Evolutionary conservation across 179 eudicot species (phyloP).

Genomic region (Dionaea muscipula): DNA sequence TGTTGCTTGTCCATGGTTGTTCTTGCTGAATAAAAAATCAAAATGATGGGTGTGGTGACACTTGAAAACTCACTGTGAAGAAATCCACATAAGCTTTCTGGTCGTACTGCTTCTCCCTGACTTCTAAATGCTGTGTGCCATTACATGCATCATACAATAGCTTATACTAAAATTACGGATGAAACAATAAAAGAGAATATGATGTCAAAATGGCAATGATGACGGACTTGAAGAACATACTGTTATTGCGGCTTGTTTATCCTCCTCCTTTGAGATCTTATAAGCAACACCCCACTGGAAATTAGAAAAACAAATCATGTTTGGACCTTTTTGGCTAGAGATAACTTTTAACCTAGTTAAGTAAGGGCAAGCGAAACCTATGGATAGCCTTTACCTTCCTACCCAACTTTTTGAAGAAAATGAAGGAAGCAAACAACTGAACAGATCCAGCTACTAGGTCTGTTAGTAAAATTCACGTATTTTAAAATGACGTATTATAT

Average conservation of each 20-base stretch:
- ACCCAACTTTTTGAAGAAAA: too few relatives aligned
- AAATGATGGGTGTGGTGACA: not conserved
- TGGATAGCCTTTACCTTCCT: too few relatives aligned
- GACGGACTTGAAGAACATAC: conserved; percentile 24
- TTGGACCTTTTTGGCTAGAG: not conserved
- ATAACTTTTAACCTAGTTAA: too few relatives aligned
- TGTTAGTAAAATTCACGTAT: too few relatives aligned
- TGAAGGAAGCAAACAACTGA: too few relatives aligned
- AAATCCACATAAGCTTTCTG: conserved; percentile 63
- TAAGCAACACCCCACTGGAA: conserved; percentile 84
- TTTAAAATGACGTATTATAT: too few relatives aligned
- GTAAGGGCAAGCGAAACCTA: too few relatives aligned
- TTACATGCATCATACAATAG: conserved; percentile 13
- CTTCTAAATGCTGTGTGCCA: conserved; percentile 62
- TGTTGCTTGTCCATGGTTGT: too few relatives aligned
- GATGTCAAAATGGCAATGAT: not conserved
- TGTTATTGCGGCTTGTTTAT: conserved; percentile 51
- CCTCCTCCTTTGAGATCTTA: conserved; percentile 57
- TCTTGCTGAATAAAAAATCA: too few relatives aligned
- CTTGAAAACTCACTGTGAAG: conserved; percentile 47
- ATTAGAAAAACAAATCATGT: not conserved
- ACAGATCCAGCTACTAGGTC: too few relatives aligned
- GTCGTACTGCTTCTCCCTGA: conserved; percentile 95
- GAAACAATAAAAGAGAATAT: not conserved
- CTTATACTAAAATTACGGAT: conserved; percentile 11